Conservation (phyloP, 2,329 filamentous ascomycete species). For the Fusarium veterinarium region DNA sequence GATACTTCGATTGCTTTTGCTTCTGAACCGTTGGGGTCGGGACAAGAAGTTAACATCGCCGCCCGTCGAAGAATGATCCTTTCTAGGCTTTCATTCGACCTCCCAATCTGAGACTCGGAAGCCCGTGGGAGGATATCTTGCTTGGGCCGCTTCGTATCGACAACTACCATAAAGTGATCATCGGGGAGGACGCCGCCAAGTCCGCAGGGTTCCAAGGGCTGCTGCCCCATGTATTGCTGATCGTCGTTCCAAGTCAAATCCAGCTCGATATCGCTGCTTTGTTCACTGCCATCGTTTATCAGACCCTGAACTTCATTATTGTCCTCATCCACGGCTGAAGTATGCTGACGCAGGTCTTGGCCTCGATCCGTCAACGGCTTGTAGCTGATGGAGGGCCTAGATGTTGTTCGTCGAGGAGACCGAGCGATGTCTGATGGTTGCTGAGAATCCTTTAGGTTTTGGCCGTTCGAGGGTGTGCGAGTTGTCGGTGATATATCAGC, state of each 20-base stretch:
- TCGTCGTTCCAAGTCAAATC: conserved; percentile 60
- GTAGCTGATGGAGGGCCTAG: conserved; percentile 62
- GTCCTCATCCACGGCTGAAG: conserved; percentile 46
- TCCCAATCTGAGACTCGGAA: neutral
- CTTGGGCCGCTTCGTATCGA: conserved; percentile 60
- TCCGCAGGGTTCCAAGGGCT: conserved; percentile 65
- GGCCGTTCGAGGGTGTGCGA: conserved; percentile 54
- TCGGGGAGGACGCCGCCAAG: conserved; percentile 66
- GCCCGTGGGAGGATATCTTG: conserved; percentile 17
- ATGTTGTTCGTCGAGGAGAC: conserved; percentile 53
- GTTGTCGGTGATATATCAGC: conserved; percentile 61
- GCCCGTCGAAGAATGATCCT: conserved; percentile 48
- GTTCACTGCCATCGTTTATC: conserved; percentile 48
- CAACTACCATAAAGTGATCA: conserved; percentile 69
- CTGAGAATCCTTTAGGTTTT: conserved; percentile 45
- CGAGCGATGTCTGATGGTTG: conserved; percentile 25
- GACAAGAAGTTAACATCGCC: conserved; percentile 40
- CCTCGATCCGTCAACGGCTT: conserved; percentile 60
- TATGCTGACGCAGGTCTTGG: neutral
- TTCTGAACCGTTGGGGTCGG: conserved; percentile 25
- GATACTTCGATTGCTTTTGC: neutral
- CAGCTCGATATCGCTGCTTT: conserved; percentile 53
- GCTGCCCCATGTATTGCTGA: conserved; percentile 51
- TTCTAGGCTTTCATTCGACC: conserved; percentile 50
- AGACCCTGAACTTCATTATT: conserved; percentile 43